Base-by-base conservation (phyloP, 306 rosid genomes). In the Mimosa bimucronata region DNA sequence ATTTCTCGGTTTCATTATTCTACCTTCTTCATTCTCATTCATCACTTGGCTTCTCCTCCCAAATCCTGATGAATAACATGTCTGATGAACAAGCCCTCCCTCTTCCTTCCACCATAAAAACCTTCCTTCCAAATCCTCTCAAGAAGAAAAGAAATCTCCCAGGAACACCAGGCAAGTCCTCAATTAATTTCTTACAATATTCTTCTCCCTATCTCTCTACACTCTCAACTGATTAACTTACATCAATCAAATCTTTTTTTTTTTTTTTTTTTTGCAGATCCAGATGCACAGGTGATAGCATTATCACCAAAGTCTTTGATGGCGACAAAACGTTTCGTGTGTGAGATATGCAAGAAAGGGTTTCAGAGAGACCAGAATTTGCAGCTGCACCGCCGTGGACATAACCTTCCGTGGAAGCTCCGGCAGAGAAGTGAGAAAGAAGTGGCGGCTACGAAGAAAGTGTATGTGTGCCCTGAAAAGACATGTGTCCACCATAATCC, bases 391-490 rank as follows among this genome's bases (percentile, higher is more conserved):
- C 67, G 67, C n/a, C 67, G 67, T 1, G 67, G 67, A 6, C 67
- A 61, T 19, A 61, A 61, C 38, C 67, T 61, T 1, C 67, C 67
- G 9, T 61, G 67, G 67, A 61, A 61, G 67, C 67, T 61, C 19
- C 19, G 38, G 77, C 94, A 94, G 53, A 88, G 98, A 76, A 64
- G 82, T 0, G 90, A 85, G 83, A 86, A 84, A 31, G 95, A 90
- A 62, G 81, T 86, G 21, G 64, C 80, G 74, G 80, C 87, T 18
- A 57, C 79, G 73, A 94, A 88, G 77, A 94, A 94, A 83, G 98
- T 92, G 66, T 94, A 94, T 34, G 94, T 94, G 21, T 94, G 98
- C 79, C 98, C 98, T 0, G 98, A 94, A 80, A 90, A 87, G 83
- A 83, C 79, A 1, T 94, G 98, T 78, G 97, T 92, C 16, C 97